Evolutionary conservation across 805 yeast genomes (phyloP).

Genomic region (Starmera pachycereana): DNA sequence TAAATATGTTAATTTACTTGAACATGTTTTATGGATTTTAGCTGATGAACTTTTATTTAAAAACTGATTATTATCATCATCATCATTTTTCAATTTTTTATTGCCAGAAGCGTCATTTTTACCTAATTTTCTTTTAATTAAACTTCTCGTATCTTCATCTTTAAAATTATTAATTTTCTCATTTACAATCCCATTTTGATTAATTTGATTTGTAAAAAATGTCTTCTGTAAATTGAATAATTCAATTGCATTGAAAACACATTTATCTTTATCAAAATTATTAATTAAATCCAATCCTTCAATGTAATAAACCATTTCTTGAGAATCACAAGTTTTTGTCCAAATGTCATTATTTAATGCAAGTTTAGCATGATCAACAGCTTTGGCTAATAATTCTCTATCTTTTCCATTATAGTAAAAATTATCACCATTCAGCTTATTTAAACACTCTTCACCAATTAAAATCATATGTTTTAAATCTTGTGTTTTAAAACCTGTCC

Average conservation of each 20-base stretch:
- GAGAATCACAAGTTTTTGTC: constrained; percentile 47
- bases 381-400: constrained; percentile 27
- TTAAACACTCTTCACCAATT: constrained; percentile 36
- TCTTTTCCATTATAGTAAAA: constrained; percentile 27
- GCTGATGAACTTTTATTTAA: too few relatives aligned
- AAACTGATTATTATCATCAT: too few relatives aligned
- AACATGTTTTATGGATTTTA: too few relatives aligned
- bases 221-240: constrained; percentile 39
- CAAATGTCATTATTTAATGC: constrained; percentile 46
- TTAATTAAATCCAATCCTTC: constrained; percentile 40
- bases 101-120: too few relatives aligned
- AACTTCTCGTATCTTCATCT: too few relatives aligned
- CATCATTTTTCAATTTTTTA: too few relatives aligned
- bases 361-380: constrained; percentile 33
- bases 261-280: constrained; percentile 17
- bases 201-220: constrained; percentile 41
- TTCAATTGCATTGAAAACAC: constrained; percentile 54
- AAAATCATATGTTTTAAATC: constrained; percentile 45
- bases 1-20: constrained; percentile 44
- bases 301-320: constrained; percentile 56
- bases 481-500: constrained; percentile 60
- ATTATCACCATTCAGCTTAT: constrained; percentile 23
- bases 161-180: too few relatives aligned
- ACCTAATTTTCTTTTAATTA: too few relatives aligned
- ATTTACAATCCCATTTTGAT: constrained; percentile 9